A percentile compares a stretch with the other conserved stretches of the same genome.
These are phyloP conservation scores for Mortierella sp. DNA, from an alignment of 371 early-diverging fungal species.

Conservation along the genomic window DNA sequence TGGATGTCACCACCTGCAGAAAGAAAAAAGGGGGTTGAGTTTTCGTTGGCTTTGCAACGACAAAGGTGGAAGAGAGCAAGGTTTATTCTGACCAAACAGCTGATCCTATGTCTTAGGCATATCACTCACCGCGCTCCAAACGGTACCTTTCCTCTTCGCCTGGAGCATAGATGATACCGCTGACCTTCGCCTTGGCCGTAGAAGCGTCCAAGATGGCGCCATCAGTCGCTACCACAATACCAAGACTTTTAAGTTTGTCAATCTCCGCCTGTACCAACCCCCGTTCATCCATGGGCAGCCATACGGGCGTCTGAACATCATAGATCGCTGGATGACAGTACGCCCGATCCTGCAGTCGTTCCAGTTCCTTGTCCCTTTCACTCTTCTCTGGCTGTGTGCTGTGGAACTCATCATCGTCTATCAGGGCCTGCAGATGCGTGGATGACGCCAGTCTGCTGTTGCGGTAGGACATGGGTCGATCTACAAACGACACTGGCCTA, in stretches of 20 bases:
- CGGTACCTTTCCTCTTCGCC: slow-evolving; percentile 45
- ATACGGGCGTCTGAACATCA: slow-evolving; percentile 33
- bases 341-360: slow-evolving; percentile 36
- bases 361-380: slow-evolving; percentile 15
- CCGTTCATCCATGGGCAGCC: slow-evolving; percentile 44
- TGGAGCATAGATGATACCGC: slow-evolving; percentile 39
- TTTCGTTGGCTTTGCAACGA: no score
- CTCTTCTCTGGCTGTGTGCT: not conserved
- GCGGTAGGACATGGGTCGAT: not conserved
- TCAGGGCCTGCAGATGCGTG: no score
- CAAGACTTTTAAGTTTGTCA: slow-evolving; percentile 7
- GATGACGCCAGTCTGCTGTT: not conserved
- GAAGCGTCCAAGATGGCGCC: slow-evolving; percentile 32
- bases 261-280: slow-evolving; percentile 35
- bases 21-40: no score
- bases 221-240: slow-evolving; percentile 35
- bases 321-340: slow-evolving; percentile 50
- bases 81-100: not conserved
- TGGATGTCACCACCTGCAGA: no score
- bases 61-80: no score
- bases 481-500: not conserved
- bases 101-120: not conserved
- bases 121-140: slow-evolving; percentile 38
- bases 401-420: no score
- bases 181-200: slow-evolving; percentile 45